Evolutionary conservation across 352 stramenopile species (phyloP).

Genomic region (Phytophthora ramorum): DNA sequence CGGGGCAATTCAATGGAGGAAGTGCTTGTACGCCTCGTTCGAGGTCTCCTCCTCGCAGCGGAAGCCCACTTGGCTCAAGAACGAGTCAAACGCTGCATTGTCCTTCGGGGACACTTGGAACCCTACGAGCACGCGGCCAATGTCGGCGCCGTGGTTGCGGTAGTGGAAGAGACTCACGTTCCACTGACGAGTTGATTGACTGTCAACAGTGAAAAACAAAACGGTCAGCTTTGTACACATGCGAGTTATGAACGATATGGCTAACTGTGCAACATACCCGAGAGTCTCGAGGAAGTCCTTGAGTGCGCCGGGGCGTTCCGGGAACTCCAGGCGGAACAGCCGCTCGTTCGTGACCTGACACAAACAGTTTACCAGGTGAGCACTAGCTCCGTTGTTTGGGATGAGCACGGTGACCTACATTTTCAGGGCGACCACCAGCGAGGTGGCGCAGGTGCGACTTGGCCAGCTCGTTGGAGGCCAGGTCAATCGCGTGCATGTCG

Average conservation of each 20-base stretch:
- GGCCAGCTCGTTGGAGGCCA: slow-evolving; percentile 96
- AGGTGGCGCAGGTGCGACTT: slow-evolving; percentile 97
- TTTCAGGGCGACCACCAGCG: slow-evolving; percentile 88
- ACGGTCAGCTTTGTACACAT: not conserved
- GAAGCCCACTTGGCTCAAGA: slow-evolving; percentile 79
- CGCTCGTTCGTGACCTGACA: slow-evolving; percentile 88
- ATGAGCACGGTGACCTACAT: slow-evolving; percentile 41
- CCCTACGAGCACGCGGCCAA: slow-evolving; percentile 96
- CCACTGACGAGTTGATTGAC: slow-evolving; percentile 76
- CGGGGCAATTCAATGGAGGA: slow-evolving; percentile 62
- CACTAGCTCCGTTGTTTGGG: not conserved
- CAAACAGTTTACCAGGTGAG: slow-evolving; percentile 7
- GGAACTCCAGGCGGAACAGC: slow-evolving; percentile 97
- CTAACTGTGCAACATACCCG: slow-evolving; percentile 38
- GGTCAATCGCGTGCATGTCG: slow-evolving; percentile 93
- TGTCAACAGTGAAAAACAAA: slow-evolving; percentile 13
- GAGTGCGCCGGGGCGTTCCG: slow-evolving; percentile 90
- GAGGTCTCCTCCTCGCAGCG: slow-evolving; percentile 83
- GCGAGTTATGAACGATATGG: not conserved
- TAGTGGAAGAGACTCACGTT: slow-evolving; percentile 99
- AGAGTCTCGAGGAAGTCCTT: slow-evolving; percentile 94
- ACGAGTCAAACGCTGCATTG: slow-evolving; percentile 63
- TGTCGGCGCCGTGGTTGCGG: slow-evolving; percentile 98
- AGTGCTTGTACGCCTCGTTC: slow-evolving; percentile 85
- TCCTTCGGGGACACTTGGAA: slow-evolving; percentile 91